Evolutionary conservation across 805 yeast genomes (phyloP).

Genomic region (Saturnispora besseyi): DNA sequence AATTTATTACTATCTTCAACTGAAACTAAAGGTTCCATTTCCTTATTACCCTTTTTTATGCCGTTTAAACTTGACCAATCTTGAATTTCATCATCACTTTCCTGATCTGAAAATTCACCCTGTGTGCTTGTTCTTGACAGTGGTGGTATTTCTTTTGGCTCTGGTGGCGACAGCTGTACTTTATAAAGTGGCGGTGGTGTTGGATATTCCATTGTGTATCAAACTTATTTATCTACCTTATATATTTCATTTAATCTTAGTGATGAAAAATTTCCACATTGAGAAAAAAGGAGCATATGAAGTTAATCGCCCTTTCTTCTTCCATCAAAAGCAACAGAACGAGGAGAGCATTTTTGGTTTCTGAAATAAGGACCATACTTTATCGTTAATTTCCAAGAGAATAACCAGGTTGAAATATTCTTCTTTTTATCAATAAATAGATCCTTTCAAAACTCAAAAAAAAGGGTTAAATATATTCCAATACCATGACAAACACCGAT

Average conservation of each 20-base stretch:
- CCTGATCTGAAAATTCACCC: conserved; percentile 21
- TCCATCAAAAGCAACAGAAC: background rate
- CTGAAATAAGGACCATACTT: too few relatives aligned
- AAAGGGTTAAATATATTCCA: too few relatives aligned
- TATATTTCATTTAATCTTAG: background rate
- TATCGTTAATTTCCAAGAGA: too few relatives aligned
- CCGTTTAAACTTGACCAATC: conserved; percentile 41
- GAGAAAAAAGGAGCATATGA: background rate
- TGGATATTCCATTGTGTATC: background rate
- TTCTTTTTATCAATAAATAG: too few relatives aligned
- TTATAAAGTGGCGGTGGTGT: background rate
- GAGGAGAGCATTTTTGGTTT: background rate
- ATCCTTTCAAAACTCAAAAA: too few relatives aligned
- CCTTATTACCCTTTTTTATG: conserved; percentile 74
- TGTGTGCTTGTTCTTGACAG: background rate
- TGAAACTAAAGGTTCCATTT: conserved; percentile 51
- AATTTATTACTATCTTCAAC: conserved; percentile 6
- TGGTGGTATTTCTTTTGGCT: background rate
- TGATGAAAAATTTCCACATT: background rate
- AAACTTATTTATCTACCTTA: background rate
- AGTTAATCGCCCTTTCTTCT: background rate
- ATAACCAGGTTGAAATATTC: too few relatives aligned
- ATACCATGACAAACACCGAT: conserved; percentile 11
- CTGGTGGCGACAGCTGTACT: background rate
- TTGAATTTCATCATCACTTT: conserved; percentile 31